These are phyloP conservation scores for Cucumis melo DNA, from an alignment of 306 rosid genomes.

Conservation along the genomic window DNA sequence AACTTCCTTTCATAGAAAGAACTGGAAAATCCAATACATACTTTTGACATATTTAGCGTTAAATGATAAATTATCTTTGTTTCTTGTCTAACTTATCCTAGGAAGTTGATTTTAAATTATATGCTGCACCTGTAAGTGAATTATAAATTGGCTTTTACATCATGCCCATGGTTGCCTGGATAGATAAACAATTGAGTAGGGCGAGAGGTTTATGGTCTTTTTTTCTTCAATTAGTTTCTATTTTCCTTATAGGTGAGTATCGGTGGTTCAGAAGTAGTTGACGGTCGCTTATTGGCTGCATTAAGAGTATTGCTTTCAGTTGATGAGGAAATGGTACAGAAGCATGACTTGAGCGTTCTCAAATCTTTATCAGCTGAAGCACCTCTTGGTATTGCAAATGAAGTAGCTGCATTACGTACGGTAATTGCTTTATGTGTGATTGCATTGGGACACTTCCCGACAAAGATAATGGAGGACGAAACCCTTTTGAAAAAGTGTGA, in stretches of 20 bases:
- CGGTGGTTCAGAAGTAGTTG: constrained; percentile 64
- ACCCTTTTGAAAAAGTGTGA: constrained; percentile 40
- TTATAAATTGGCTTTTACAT: not conserved
- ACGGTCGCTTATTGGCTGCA: constrained; percentile 83
- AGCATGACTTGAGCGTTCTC: constrained; percentile 43
- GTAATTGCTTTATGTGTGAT: constrained; percentile 62
- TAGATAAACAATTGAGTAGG: not conserved
- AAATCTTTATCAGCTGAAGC: constrained; percentile 62
- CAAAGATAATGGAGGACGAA: constrained; percentile 83
- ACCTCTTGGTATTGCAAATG: constrained; percentile 73
- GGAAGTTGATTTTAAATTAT: not conserved
- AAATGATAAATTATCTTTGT: not conserved
- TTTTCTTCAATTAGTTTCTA: not conserved
- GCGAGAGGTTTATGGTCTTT: not conserved
- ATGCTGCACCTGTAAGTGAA: not conserved
- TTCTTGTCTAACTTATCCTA: not conserved
- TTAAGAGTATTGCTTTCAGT: constrained; percentile 52
- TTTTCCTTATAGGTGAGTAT: constrained; percentile 44
- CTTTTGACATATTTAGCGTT: not conserved
- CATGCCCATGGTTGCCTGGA: not conserved
- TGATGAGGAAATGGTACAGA: constrained; percentile 31
- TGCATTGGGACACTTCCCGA: constrained; percentile 83
- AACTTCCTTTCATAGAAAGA: not conserved
- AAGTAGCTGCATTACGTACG: constrained; percentile 58
- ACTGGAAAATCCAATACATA: not conserved